These are phyloP conservation scores for Musa beccarii DNA, from an alignment of 176 grass and related monocot genomes.

Conservation along the genomic window DNA sequence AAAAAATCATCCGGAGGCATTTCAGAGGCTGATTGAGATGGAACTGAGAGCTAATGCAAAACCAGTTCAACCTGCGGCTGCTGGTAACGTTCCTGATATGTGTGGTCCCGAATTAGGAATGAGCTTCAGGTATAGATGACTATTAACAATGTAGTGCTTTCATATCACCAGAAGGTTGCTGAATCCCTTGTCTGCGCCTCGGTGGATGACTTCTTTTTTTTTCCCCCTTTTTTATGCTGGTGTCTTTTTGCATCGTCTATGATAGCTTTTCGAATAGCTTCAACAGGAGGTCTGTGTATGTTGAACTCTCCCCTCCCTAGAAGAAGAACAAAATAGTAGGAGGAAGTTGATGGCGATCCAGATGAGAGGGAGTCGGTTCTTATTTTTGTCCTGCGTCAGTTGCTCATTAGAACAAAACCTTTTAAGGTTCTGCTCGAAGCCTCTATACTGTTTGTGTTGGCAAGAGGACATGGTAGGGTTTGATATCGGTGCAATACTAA, in stretches of 20 bases:
- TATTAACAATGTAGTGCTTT: not conserved
- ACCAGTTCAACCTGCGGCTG: conserved; percentile 49
- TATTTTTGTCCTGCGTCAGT: no score
- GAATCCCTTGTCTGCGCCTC: not conserved
- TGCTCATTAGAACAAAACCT: no score
- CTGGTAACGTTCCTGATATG: conserved; percentile 35
- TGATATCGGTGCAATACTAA: no score
- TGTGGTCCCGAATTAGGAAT: conserved; percentile 48
- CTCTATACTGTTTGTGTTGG: no score
- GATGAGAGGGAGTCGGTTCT: no score
- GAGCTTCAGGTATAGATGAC: conserved; percentile 66
- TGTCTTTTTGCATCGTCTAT: not conserved
- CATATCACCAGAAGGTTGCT: not conserved
- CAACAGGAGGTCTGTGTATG: not conserved
- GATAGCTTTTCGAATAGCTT: not conserved
- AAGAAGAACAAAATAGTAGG: not conserved
- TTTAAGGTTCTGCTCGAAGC: no score
- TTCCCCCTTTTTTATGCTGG: no score
- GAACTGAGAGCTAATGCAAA: conserved; percentile 68
- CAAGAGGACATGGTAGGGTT: no score
- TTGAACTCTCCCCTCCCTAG: not conserved
- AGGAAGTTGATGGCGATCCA: no score
- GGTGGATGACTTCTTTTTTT: not conserved
- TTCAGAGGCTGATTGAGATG: conserved; percentile 84
- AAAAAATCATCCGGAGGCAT: conserved; percentile 42